A percentile compares a stretch with the other conserved stretches of the same genome.
phyloP scores from a whole-genome alignment of 768 basidiomycete genomes.

The Tubosaeta sp. region DNA sequence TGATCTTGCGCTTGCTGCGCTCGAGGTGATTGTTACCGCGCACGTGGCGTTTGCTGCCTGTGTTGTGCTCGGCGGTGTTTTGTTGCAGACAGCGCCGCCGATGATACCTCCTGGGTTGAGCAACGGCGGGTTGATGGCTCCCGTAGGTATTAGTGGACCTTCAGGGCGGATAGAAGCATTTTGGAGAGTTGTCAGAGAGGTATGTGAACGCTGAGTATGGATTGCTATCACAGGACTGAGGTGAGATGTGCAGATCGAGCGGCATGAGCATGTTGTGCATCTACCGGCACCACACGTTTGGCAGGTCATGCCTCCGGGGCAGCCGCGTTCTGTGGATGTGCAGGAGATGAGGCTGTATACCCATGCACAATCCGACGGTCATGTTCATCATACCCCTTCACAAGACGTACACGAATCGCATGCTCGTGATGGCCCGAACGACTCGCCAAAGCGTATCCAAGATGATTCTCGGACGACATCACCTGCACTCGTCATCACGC shows the following conservation, averaged over 20 bases:
- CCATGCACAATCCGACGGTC: conserved; percentile 7
- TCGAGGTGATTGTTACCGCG: conserved; percentile 76
- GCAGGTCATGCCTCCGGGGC: conserved; percentile 62
- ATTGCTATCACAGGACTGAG: neutral
- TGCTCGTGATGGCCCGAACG: neutral
- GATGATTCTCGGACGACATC: conserved; percentile 13
- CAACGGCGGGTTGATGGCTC: conserved; percentile 10
- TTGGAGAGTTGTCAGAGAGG: conserved; percentile 77
- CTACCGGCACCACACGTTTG: conserved; percentile 85
- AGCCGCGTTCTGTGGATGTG: conserved; percentile 14
- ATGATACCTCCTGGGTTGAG: conserved; percentile 9
- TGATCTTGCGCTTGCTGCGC: conserved; percentile 82
- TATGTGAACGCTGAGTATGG: conserved; percentile 31
- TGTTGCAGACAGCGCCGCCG: conserved; percentile 85
- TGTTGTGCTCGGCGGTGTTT: conserved; percentile 74
- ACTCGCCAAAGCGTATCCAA: conserved; percentile 5
- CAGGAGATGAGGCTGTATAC: neutral
- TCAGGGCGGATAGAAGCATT: conserved; percentile 79
- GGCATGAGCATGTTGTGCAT: conserved; percentile 79
- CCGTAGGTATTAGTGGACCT: conserved; percentile 13
- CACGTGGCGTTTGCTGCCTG: conserved; percentile 82
- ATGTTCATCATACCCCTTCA: conserved; percentile 4
- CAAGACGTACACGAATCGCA: neutral
- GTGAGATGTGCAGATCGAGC: conserved; percentile 57
- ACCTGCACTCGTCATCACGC: conserved; percentile 63